Evolutionary conservation across 202 grass and related monocot genomes (phyloP), one percentile per base, ranked within the genome.

Genomic region (Setaria viridis): DNA sequence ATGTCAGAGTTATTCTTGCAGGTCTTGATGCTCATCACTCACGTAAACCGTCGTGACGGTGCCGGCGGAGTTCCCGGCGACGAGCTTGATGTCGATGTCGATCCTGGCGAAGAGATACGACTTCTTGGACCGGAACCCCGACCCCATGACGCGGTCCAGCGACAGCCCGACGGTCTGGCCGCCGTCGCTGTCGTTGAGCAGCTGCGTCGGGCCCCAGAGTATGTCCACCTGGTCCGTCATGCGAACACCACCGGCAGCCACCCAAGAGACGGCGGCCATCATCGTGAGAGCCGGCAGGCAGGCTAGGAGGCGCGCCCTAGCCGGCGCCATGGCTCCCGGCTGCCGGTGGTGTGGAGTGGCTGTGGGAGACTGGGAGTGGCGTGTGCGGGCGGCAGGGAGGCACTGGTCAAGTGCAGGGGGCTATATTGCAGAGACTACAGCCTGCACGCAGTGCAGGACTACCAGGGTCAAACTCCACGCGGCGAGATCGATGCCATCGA

Each of bases 31-130:
- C 13, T 55, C 71, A 13, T 49, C 71, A 86, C 78, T 90, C 65
- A 90, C 88, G 51, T 90, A 86, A 43, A 90, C 63, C 48, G 88
- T 90, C 19, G 88, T 86, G 79, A 90, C 88, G 66, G 88, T 90
- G 79, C 88, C 88, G 72, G 88, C 88, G 47, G 88, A 90, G 73
- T 86, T 86, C 37, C 63, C 54, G 34, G 83, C 21, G 78, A 90
- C 72, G 78, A 90, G 83, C 83, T 82, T 90, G 83, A 90, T 86
- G 78, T 78, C 79, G 74, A 90, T 34, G 84, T 87, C 74, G 41
- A 87, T 79, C 74, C 67, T 45, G 7, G 79, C 84, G 2, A 90
- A 90, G 58, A 87, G 79, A 69, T 86, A 90, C 0, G 84, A 67
- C 15, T 10, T 62, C 84, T 83, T 90, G 57, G 88, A 83, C 57